A percentile compares a stretch with the other conserved stretches of the same genome.
Conservation (phyloP, 176 grass and related monocot species). For the Eremochloa ophiuroides region DNA sequence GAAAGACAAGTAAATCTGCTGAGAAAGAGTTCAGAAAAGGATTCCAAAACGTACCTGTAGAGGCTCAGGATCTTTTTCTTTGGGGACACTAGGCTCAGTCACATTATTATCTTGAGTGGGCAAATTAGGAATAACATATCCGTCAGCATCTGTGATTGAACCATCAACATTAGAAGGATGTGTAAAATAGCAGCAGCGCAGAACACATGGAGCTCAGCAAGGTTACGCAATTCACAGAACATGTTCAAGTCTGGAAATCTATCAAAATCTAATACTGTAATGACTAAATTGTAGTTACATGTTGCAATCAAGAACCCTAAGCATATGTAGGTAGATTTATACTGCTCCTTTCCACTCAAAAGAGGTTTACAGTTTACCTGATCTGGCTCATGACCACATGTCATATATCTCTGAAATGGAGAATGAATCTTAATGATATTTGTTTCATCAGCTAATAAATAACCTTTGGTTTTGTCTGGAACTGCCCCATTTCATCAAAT, state of each 20-base stretch:
- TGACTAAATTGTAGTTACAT: neutral
- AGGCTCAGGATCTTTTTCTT: constrained; percentile 42
- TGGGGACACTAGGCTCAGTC: constrained; percentile 18
- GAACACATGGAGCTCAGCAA: neutral
- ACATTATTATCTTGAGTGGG: constrained; percentile 38
- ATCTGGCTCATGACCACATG: neutral
- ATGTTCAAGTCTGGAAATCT: neutral
- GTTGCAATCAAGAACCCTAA: neutral
- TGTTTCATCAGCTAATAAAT: neutral
- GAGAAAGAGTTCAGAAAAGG: neutral
- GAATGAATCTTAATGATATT: neutral
- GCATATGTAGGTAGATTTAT: neutral
- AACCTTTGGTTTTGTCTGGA: too few species aligned
- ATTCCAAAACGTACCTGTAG: constrained; percentile 30
- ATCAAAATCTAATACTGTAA: neutral
- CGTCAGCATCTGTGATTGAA: constrained; percentile 69
- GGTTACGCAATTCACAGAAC: neutral
- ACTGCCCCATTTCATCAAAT: neutral
- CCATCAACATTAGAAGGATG: neutral
- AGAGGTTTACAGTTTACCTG: neutral
- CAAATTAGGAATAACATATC: constrained; percentile 82
- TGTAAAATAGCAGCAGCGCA: neutral
- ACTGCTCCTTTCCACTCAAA: neutral
- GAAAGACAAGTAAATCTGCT: neutral
- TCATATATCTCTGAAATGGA: neutral